Base-by-base conservation (phyloP, 129 eudicot genomes). In the Heracleum sosnowskyi region DNA sequence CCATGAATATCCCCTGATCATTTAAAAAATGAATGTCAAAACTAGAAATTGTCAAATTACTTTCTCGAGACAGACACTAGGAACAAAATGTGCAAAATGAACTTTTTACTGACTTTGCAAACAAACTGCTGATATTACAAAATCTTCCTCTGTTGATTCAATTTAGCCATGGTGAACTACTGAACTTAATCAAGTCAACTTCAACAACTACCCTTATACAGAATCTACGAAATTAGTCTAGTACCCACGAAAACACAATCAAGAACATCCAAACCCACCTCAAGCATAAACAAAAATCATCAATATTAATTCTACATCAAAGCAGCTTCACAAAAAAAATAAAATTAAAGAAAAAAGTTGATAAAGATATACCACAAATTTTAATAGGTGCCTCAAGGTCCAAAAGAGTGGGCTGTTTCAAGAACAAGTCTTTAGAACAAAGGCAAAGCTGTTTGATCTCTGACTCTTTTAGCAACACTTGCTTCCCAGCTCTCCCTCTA, bases 301-400 rank as follows among this genome's bases (percentile, higher is more conserved):
- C 11, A 57, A n/a, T 10, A 57, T 57, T 31, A 57, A 7, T 55
- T n/a, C n/a, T n/a, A 55, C 29, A 22, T 8, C 26, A 26, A 8
- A 57, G 1, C 2, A 57, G 4, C 57, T 17, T 17, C 22, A 47
- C 29, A 37, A 46, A 22, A 5, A 18, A 42, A 36, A 37, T 37
- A 37, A 37, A n/a, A n/a, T n/a, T n/a, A n/a, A n/a, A n/a, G n/a
- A n/a, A n/a, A n/a, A n/a, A 44, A 0, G 12, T 40, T 17, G 28
- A 39, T 36, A 2, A 39, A n/a, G 41, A 26, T n/a, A 71, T 86
- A 90, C 96, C 96, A 74, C 96, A 90, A 81, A 90, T 90, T 87
- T 90, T 90, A 77, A 93, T 85, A 60, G 97, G 97, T 42, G 97
- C 98, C 75, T 90, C 96, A 49, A 93, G 85, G 39, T 93, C 96